Conservation (phyloP, 495 filamentous ascomycete genomes). For the Podospora australis region DNA sequence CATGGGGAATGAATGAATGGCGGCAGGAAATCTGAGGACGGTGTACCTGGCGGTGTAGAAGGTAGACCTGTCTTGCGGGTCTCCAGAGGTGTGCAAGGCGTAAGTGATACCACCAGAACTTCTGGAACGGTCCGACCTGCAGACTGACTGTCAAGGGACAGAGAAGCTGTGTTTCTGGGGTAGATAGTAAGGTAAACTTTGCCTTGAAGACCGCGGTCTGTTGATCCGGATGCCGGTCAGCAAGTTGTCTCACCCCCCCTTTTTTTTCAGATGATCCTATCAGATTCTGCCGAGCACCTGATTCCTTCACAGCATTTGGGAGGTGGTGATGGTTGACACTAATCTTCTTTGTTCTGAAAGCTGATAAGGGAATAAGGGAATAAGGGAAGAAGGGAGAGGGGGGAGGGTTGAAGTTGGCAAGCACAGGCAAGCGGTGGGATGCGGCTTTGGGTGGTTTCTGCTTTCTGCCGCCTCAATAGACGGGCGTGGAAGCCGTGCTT, state of each 20-base stretch:
- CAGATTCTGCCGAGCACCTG: constrained; percentile 5
- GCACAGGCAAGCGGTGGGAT: constrained; percentile 3
- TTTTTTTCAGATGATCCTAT: constrained; percentile 2
- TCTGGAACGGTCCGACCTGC: constrained; percentile 15
- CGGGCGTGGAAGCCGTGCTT: constrained; percentile 20
- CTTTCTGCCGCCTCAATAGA: constrained; percentile 20
- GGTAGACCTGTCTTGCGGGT: constrained; percentile 10
- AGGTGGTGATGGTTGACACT: no score
- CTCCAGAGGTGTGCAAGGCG: constrained; percentile 2
- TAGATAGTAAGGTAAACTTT: background rate
- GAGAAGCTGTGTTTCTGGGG: background rate
- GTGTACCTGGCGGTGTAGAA: constrained; percentile 17
- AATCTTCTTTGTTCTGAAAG: constrained; percentile 14
- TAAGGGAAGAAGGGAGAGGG: background rate
- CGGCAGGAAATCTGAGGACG: constrained; percentile 9
- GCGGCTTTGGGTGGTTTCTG: constrained; percentile 9
- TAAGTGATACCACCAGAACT: constrained; percentile 10
- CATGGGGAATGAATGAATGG: constrained; percentile 5
- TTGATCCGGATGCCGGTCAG: background rate
- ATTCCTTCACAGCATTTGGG: constrained; percentile 6
- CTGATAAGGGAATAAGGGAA: no score
- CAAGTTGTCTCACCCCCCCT: background rate
- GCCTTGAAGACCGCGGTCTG: background rate
- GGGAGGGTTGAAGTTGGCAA: background rate
- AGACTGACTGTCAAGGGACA: constrained; percentile 2